Base-by-base conservation (phyloP, 78 protist species). In the Guillardia theta region DNA sequence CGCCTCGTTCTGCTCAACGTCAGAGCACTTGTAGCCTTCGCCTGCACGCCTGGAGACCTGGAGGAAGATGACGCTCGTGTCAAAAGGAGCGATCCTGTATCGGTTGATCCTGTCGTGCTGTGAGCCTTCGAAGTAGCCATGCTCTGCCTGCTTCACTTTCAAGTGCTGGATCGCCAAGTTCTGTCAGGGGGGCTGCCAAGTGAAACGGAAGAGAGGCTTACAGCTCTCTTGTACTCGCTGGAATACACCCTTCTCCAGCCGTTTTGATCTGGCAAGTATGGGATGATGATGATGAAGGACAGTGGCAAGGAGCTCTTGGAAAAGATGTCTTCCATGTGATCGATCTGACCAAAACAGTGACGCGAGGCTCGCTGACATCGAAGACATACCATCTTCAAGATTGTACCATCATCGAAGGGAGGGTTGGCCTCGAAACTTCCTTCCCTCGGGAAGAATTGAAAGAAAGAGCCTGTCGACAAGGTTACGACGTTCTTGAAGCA, bases 51-150 rank as follows among this genome's bases (percentile, higher is more conserved):
- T n/a, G n/a, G n/a, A n/a, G n/a, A n/a, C n/a, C n/a, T n/a, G 83
- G 41, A 70, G 83, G 41, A 70, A 70, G 83, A 70, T 22, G 10
- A 70, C 83, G 4, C 46, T 36, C 10, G 83, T 70, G 83, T 70
- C 83, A 18, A 70, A 70, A 12, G 83, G 83, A 3, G 83, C 83
- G 4, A 70, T 24, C 21, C 83, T 3, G 70, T 1, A 70, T 12
- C 83, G 83, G 41, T 70, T 70, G 83, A 70, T 70, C 46, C 83
- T 36, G 83, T 70, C 83, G 6, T 70, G 83, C 83, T 70, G 83
- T 1, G 83, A 70, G 45, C 83, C 78, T 43, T 70, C 83, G 41
- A 70, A 70, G 83, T 70, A 70, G 83, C 83, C 83, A 33, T 70
- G 83, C 83, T 70, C 83, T 12, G 83, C 83, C 83, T 70, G 83